These are phyloP conservation scores for Pseudoturritis turrita DNA, from an alignment of 345 rosid species.

Conservation along the genomic window DNA sequence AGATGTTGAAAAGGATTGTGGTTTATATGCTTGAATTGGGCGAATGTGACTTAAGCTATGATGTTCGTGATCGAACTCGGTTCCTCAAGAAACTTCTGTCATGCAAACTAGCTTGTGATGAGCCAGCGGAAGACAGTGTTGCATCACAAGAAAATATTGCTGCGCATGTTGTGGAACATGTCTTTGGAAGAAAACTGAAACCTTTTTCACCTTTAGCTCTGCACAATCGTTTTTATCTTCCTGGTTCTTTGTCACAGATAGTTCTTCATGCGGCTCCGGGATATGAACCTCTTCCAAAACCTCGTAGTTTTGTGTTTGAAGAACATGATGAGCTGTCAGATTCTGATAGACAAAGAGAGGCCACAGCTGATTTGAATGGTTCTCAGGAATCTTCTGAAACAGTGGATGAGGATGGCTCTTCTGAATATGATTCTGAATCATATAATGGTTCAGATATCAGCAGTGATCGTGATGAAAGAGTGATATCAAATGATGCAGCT, in stretches of 20 bases:
- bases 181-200: conserved; percentile 53
- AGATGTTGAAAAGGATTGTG: conserved; percentile 44
- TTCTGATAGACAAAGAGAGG: conserved; percentile 29
- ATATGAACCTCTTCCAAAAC: conserved; percentile 96
- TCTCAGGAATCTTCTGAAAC: conserved; percentile 50
- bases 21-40: conserved; percentile 84
- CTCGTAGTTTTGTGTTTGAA: conserved; percentile 56
- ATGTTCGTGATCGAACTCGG: conserved; percentile 92
- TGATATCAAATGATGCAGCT: conserved; percentile 41
- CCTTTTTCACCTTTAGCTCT: conserved; percentile 36
- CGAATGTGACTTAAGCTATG: conserved; percentile 75
- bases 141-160: conserved; percentile 36
- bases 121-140: conserved; percentile 38
- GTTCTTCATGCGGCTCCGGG: conserved; percentile 99
- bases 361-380: conserved; percentile 24
- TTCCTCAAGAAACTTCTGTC: conserved; percentile 56
- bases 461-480: conserved; percentile 41
- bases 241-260: conserved; percentile 93
- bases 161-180: conserved; percentile 45
- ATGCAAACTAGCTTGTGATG: conserved; percentile 36
- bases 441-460: conserved; percentile 44
- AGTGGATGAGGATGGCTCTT: conserved; percentile 60
- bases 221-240: conserved; percentile 74
- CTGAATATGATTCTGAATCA: conserved; percentile 62
- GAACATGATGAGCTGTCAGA: conserved; percentile 41